phyloP scores from a whole-genome alignment of 495 filamentous ascomycete genomes.

The Penicillium fimorum region DNA sequence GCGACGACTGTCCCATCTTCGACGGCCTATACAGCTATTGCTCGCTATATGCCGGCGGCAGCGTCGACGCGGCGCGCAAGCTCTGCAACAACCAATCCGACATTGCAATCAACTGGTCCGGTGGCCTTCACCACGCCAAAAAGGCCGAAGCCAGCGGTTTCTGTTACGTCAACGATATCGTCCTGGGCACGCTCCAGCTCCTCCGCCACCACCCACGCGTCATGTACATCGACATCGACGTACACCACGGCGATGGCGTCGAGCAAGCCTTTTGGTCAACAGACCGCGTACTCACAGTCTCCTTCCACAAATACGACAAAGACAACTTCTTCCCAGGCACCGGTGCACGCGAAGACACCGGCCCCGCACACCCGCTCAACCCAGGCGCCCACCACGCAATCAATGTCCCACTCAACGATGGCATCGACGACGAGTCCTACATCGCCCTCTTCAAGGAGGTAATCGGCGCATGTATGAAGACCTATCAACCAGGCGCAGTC shows the following conservation, averaged over 20 bases:
- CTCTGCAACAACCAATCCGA: slow-evolving; percentile 81
- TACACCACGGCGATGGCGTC: slow-evolving; percentile 96
- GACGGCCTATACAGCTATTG: slow-evolving; percentile 95
- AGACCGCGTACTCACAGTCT: slow-evolving; percentile 92
- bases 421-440: slow-evolving; percentile 93
- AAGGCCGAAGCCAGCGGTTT: slow-evolving; percentile 92
- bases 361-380: slow-evolving; percentile 58
- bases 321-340: slow-evolving; percentile 74
- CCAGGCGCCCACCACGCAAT: slow-evolving; percentile 62
- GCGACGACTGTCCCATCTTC: slow-evolving; percentile 94
- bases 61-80: slow-evolving; percentile 87
- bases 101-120: slow-evolving; percentile 99
- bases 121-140: slow-evolving; percentile 96
- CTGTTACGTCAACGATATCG: slow-evolving; percentile 99
- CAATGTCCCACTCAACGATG: slow-evolving; percentile 69
- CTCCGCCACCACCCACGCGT: slow-evolving; percentile 85
- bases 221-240: slow-evolving; percentile 97
- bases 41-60: slow-evolving; percentile 86
- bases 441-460: slow-evolving; percentile 77
- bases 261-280: slow-evolving; percentile 97
- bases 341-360: slow-evolving; percentile 57
- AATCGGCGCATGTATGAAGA: slow-evolving; percentile 69
- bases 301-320: slow-evolving; percentile 94
- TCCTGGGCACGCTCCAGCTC: slow-evolving; percentile 88
- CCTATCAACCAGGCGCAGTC: slow-evolving; percentile 80